Evolutionary conservation across 805 yeast genomes (phyloP).

Genomic region (Wickerhamiella sergipiensis): DNA sequence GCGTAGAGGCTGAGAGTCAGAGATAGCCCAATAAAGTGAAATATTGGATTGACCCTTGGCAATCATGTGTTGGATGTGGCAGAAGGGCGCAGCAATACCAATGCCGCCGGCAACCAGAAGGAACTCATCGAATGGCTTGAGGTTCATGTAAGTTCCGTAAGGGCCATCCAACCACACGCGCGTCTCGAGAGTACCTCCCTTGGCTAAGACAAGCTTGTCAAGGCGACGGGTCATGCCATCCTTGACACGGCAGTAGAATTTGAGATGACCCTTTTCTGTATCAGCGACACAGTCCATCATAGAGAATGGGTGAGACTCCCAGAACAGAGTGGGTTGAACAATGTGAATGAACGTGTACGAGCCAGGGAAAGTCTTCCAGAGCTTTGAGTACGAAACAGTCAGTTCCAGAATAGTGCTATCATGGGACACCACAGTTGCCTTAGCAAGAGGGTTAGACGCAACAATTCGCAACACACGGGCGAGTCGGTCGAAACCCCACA

Average conservation of each 20-base stretch:
- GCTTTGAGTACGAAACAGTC: conserved; percentile 26
- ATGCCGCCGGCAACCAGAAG: conserved; percentile 44
- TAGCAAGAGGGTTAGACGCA: conserved; percentile 34
- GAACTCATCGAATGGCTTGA: conserved; percentile 27
- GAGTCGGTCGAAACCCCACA: conserved; percentile 59
- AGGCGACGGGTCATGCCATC: conserved; percentile 44
- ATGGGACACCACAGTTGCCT: conserved; percentile 16
- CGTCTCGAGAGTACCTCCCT: conserved; percentile 18
- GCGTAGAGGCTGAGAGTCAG: conserved; percentile 35
- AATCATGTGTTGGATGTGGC: conserved; percentile 29
- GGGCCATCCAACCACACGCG: conserved; percentile 46
- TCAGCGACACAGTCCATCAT: conserved; percentile 6
- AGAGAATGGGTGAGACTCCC: conserved; percentile 67
- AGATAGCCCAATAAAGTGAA: conserved; percentile 50
- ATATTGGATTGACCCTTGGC: conserved; percentile 4
- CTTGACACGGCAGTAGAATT: conserved; percentile 23
- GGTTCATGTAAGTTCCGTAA: conserved; percentile 36
- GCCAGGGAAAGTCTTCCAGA: conserved; percentile 39
- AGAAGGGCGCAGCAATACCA: conserved; percentile 42
- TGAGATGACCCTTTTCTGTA: conserved; percentile 10
- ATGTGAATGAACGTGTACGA: conserved; percentile 37
- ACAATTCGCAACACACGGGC: conserved; percentile 41
- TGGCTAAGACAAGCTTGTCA: conserved; percentile 22
- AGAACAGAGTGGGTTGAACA: conserved; percentile 36
- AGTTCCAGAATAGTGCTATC: conserved; percentile 7